phyloP scores from a whole-genome alignment of 148 eudicot genomes.

The Bassia scoparia region DNA sequence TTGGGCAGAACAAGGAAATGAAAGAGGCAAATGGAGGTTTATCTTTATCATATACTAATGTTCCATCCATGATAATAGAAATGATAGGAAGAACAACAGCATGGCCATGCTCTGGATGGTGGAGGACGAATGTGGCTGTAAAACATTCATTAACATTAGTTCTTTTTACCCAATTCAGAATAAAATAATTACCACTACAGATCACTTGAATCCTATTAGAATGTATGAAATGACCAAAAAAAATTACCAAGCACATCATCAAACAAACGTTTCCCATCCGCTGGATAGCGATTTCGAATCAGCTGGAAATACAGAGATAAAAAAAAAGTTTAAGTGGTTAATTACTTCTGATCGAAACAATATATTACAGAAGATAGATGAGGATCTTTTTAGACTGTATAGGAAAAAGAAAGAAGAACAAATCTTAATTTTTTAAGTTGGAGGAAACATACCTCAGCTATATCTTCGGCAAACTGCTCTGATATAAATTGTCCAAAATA shows the following conservation, averaged over 20 bases:
- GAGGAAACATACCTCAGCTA: constrained; percentile 67
- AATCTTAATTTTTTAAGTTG: neutral
- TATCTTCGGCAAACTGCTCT: constrained; percentile 81
- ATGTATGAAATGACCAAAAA: neutral
- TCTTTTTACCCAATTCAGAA: constrained; percentile 11
- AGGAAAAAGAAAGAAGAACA: neutral
- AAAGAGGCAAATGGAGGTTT: constrained; percentile 85
- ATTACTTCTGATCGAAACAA: constrained; percentile 13
- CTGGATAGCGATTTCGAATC: constrained; percentile 71
- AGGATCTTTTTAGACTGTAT: neutral
- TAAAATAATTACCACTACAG: neutral
- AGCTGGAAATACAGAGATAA: constrained; percentile 45
- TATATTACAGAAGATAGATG: constrained; percentile 6
- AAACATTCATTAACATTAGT: constrained; percentile 28
- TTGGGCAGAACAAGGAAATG: constrained; percentile 82
- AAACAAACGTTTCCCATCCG: constrained; percentile 62
- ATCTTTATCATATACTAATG: constrained; percentile 70
- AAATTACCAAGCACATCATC: constrained; percentile 80
- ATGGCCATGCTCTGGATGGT: constrained; percentile 99
- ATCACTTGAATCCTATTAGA: neutral
- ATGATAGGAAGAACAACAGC: constrained; percentile 89
- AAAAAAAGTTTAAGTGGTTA: constrained; percentile 21
- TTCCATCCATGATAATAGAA: constrained; percentile 78
- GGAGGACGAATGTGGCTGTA: constrained; percentile 95
- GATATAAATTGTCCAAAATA: constrained; percentile 94